Evolutionary conservation across 352 stramenopile genomes (phyloP).

Genomic region (Phytophthora niederhauseri): DNA sequence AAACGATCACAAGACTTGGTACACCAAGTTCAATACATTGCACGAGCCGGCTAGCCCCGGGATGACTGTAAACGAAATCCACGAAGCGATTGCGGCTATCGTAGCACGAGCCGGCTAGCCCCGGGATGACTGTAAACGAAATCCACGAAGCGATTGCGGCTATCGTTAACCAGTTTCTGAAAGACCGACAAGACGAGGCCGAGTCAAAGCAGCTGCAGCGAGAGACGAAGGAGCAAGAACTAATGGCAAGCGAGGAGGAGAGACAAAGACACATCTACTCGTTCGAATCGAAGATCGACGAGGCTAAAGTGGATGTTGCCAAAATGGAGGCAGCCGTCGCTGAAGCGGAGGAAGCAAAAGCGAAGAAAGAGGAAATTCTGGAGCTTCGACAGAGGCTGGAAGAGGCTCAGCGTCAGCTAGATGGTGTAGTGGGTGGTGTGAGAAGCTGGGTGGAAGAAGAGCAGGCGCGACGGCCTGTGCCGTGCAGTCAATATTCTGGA

Average conservation of each 20-base stretch:
- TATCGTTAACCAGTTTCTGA: slow-evolving; percentile 41
- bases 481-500: slow-evolving; percentile 34
- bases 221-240: slow-evolving; percentile 33
- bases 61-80: slow-evolving; percentile 36
- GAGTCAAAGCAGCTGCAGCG: slow-evolving; percentile 30
- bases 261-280: slow-evolving; percentile 36
- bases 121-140: slow-evolving; percentile 33
- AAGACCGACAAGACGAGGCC: slow-evolving; percentile 20
- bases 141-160: slow-evolving; percentile 40
- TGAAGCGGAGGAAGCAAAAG: slow-evolving; percentile 72
- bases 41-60: slow-evolving; percentile 24
- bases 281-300: slow-evolving; percentile 44
- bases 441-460: slow-evolving; percentile 39
- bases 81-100: slow-evolving; percentile 39
- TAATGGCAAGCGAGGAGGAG: slow-evolving; percentile 49
- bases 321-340: slow-evolving; percentile 45
- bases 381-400: slow-evolving; percentile 55
- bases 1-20: slow-evolving; percentile 46
- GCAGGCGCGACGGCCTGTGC: neutral
- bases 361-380: slow-evolving; percentile 77
- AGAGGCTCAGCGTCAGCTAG: slow-evolving; percentile 38
- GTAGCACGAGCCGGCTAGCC: slow-evolving; percentile 34
- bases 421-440: slow-evolving; percentile 28
- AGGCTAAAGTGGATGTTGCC: slow-evolving; percentile 45
- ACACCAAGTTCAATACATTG: slow-evolving; percentile 58